A percentile compares a stretch with the other conserved stretches of the same genome.
These are phyloP conservation scores for Rhodotorula toruloides DNA, from an alignment of 768 basidiomycete genomes.

Conservation along the genomic window DNA sequence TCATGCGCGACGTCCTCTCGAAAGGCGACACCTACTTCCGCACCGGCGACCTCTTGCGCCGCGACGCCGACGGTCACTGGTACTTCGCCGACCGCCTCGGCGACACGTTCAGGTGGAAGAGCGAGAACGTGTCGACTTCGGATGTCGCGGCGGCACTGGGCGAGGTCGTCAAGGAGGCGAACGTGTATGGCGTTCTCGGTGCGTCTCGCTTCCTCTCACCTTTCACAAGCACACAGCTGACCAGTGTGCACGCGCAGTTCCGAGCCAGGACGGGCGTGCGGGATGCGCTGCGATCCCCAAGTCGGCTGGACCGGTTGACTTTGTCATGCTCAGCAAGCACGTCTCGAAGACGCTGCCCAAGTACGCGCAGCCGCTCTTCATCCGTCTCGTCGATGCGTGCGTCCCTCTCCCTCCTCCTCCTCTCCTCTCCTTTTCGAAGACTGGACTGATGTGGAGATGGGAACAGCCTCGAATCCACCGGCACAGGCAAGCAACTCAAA, in stretches of 20 bases:
- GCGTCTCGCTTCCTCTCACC: background rate
- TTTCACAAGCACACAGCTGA: background rate
- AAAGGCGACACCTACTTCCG: conserved; percentile 31
- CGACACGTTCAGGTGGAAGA: conserved; percentile 38
- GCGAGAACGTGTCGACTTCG: conserved; percentile 33
- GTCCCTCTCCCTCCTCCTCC: background rate
- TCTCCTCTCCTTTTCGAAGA: background rate
- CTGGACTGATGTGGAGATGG: no score
- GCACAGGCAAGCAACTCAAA: conserved; percentile 33
- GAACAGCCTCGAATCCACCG: conserved; percentile 7
- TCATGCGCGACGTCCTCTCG: conserved; percentile 30
- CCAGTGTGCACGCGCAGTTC: background rate
- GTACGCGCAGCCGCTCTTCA: conserved; percentile 36
- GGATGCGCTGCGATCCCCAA: conserved; percentile 35
- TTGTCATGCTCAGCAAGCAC: conserved; percentile 15
- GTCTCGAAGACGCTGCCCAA: conserved; percentile 26
- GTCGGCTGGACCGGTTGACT: conserved; percentile 2
- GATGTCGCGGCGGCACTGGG: conserved; percentile 28
- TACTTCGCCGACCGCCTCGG: conserved; percentile 35
- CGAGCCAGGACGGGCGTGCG: conserved; percentile 35
- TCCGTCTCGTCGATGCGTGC: conserved; percentile 28
- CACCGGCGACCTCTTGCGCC: conserved; percentile 30
- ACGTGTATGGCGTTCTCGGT: conserved; percentile 35
- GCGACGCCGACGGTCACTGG: conserved; percentile 16
- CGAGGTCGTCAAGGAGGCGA: conserved; percentile 20